Base-by-base conservation (phyloP, 768 basidiomycete species). In the Auriscalpium orientale region DNA sequence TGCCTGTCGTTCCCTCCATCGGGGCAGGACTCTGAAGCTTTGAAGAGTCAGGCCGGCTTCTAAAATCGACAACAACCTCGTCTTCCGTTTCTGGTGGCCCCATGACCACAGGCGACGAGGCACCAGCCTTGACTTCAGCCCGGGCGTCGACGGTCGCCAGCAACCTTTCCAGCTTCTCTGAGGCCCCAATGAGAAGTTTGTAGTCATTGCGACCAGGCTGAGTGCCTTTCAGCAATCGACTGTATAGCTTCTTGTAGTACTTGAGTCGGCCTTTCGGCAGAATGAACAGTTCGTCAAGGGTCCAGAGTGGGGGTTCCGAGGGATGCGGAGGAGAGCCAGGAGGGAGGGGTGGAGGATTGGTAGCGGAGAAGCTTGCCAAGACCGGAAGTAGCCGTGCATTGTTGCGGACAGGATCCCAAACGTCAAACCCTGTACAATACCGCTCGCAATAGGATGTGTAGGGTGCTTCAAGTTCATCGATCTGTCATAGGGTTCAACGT, bases 161-260 rank as follows among this genome's bases (percentile, higher is more conserved):
- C n/a, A 99, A 75, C 43, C 63, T 68, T 58, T 93, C 89, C 56
- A 99, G 74, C 61, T 85, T 87, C 56, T 90, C 88, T 58, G 93
- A 76, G 3, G 95, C 94, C 6, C 81, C 81, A 7, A 87, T 73
- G 20, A 98, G 78, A 21, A 97, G 72, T 35, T 78, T 80, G 67
- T 98, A 87, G 68, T 98, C 95, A 60, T 85, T 91, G 64, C 85
- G 77, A 16, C 94, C 93, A 4, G 90, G 85, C 28, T 83, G 81
- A 1, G 93, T 94, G 65, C 87, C 90, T 71, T 89, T 91, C 49
- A 98, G 73, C 46, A 98, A 73, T 49, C 88, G 82, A 51, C 81
- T 78, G 67, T 98, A 98, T 1, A 98, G 76, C 67, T 89, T 95
- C 66, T 83, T 85, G 75, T 98, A 98, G 70, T 99, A 98, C 64